These are phyloP conservation scores for Aegilops bicornis DNA, from an alignment of 176 grass and related monocot genomes.

Conservation along the genomic window DNA sequence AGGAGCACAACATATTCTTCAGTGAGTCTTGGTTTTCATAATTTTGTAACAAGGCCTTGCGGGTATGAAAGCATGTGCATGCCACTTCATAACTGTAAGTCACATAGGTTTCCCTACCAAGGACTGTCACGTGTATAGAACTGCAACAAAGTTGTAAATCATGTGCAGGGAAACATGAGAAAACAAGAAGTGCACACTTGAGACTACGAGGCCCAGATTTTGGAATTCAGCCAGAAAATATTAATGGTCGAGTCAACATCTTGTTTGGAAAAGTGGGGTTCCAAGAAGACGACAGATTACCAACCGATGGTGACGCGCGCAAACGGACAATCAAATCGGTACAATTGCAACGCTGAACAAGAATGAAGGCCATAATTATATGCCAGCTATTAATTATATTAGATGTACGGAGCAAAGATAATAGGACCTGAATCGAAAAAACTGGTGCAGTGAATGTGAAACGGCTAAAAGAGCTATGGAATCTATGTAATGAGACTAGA, in stretches of 20 bases:
- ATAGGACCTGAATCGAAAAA: not conserved
- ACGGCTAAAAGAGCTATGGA: no score
- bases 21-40: not conserved
- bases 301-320: not conserved
- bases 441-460: not conserved
- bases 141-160: not conserved
- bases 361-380: not conserved
- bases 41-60: no score
- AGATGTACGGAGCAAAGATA: not conserved
- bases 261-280: not conserved
- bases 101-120: not conserved
- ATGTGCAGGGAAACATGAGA: not conserved
- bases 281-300: conserved; percentile 10
- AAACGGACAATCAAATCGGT: not conserved
- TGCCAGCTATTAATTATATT: not conserved
- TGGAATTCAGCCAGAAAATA: conserved; percentile 4
- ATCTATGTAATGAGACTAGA: not conserved
- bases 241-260: not conserved
- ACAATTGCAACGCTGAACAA: not conserved
- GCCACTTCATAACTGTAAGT: no score
- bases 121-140: not conserved
- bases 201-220: not conserved
- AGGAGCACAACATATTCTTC: not conserved
- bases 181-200: not conserved
- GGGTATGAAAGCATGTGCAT: no score